Base-by-base conservation (phyloP, 1,284 basidiomycete genomes). In the Tilletia walkeri region DNA sequence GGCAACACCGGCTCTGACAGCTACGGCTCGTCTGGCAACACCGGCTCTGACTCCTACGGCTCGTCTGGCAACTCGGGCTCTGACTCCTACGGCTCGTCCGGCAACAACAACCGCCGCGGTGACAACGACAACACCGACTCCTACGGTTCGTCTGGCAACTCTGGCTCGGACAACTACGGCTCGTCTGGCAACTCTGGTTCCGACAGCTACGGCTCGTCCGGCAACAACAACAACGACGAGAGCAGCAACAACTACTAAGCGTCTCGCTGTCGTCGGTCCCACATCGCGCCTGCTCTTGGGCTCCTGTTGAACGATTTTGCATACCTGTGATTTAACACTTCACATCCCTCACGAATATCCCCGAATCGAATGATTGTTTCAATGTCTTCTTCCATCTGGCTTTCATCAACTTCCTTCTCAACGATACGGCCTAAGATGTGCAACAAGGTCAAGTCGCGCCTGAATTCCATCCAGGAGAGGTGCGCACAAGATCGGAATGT, bases 161-260 rank as follows among this genome's bases (percentile, higher is more conserved):
- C 56, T 36, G 70, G 67, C 18, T 65, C 61, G n/a, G 54, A 47
- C 24, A 68, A 54, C 20, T 53, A 67, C 56, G n/a, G 41, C 41
- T 45, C 41, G 53, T 49, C 65, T 66, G 50, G 45, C 61, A 66
- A 68, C 67, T 50, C 53, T 56, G 56, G 41, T 65, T 67, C 34
- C n/a, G 16, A 63, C 59, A 9, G 9, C 9, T 53, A n/a, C n/a
- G 50, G 50, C 59, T 63, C 24, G 36, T 66, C 63, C 36, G 69
- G 67, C 20, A 66, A 67, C 54, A 36, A 20, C 65, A 56, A 67
- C 69, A 63, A 66, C 68, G 65, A 68, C 67, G 56, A 68, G 67
- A 67, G 39, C 68, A 65, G 14, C 39, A 48, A 66, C 65, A 36
- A 50, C 20, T 66, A 48, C 65, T 48, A 48, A 24, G 20, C 41